These are phyloP conservation scores for Turnera subulata DNA, from an alignment of 345 rosid genomes.

Conservation along the genomic window DNA sequence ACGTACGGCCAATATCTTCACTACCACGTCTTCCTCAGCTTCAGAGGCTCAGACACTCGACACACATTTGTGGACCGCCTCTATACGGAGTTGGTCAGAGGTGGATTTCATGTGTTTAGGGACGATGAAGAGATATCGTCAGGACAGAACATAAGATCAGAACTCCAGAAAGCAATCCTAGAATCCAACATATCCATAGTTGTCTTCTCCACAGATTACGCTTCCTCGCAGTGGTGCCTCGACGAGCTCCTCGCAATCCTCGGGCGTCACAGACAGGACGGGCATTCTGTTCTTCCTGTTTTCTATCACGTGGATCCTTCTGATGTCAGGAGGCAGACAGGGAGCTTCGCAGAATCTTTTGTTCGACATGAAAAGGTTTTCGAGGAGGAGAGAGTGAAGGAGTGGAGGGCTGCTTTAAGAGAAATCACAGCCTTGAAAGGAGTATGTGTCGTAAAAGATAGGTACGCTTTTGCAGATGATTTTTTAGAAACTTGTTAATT, in stretches of 20 bases:
- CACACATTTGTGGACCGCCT: constrained; percentile 9
- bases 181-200: constrained; percentile 5
- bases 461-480: constrained; percentile 2
- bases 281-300: constrained; percentile 9
- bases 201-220: constrained; percentile 11
- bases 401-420: constrained; percentile 14
- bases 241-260: constrained; percentile 13
- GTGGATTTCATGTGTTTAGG: constrained; percentile 7
- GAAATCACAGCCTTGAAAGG: constrained; percentile 8
- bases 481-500: too few relatives aligned
- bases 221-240: constrained; percentile 14
- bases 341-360: constrained; percentile 5
- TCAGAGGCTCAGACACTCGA: constrained; percentile 12
- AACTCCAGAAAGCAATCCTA: constrained; percentile 9
- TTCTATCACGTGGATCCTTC: constrained; percentile 14
- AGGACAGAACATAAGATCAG: constrained; percentile 4
- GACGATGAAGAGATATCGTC: constrained; percentile 6
- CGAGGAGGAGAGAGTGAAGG: background rate
- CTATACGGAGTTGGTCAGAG: constrained; percentile 8
- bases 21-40: constrained; percentile 17
- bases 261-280: constrained; percentile 1
- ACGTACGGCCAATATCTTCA: too few relatives aligned
- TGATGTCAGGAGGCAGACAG: constrained; percentile 5
- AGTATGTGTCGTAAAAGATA: constrained; percentile 12
- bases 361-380: constrained; percentile 1